Conservation (phyloP, 2,329 filamentous ascomycete species). For the Stenocarpella maydis region DNA sequence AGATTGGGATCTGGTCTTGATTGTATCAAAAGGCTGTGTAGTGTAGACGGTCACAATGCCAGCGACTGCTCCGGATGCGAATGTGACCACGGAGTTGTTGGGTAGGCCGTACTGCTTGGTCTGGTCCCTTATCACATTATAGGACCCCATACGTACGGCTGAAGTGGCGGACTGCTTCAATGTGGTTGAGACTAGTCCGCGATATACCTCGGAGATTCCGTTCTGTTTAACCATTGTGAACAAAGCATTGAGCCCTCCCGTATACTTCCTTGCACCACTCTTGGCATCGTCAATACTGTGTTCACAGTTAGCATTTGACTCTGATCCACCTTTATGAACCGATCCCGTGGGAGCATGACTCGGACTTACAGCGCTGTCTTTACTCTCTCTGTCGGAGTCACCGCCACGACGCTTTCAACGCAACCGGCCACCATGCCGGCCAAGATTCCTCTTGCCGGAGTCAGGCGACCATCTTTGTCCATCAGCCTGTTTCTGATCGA, state of each 20-base stretch:
- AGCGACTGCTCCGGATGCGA: conserved; percentile 53
- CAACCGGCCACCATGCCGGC: neutral
- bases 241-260: neutral
- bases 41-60: conserved; percentile 67
- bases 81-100: conserved; percentile 33
- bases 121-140: conserved; percentile 54
- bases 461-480: conserved; percentile 64
- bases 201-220: neutral
- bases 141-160: conserved; percentile 56
- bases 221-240: neutral
- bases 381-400: neutral
- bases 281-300: neutral
- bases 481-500: conserved; percentile 66
- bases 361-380: neutral
- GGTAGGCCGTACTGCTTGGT: conserved; percentile 37
- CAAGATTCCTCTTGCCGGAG: conserved; percentile 48
- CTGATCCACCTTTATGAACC: too few species aligned
- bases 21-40: conserved; percentile 69
- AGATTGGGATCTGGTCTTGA: conserved; percentile 70
- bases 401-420: neutral
- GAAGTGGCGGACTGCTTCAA: conserved; percentile 57
- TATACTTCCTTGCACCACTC: neutral
- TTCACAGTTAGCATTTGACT: neutral
- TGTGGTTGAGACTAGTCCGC: conserved; percentile 53
- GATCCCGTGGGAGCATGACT: neutral